Evolutionary conservation across 345 rosid genomes (phyloP).

Genomic region (Gossypium longicalyx): DNA sequence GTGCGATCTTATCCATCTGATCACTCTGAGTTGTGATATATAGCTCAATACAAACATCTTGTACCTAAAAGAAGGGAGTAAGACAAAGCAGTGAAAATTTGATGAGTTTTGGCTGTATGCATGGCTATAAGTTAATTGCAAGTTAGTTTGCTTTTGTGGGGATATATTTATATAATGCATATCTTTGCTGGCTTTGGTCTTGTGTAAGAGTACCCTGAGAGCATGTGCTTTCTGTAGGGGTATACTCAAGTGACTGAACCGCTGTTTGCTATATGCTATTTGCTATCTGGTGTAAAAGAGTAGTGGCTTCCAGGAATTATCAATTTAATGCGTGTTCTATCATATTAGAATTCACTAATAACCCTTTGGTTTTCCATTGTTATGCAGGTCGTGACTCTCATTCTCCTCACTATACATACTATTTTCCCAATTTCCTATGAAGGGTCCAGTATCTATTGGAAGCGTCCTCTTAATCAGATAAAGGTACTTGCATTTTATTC

Average conservation of each 20-base stretch:
- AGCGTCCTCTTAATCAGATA: conserved; percentile 44
- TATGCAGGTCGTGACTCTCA: conserved; percentile 57
- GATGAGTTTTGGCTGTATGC: neutral
- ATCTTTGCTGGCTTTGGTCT: neutral
- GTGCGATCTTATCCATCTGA: neutral
- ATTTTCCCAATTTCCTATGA: conserved; percentile 74
- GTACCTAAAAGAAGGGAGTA: neutral
- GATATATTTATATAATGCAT: neutral
- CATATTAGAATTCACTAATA: neutral
- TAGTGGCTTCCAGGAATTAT: neutral
- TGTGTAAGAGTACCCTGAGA: neutral
- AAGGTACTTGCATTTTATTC: conserved; percentile 45
- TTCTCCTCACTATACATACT: conserved; percentile 53
- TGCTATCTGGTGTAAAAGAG: neutral
- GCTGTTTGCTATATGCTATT: neutral
- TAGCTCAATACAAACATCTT: neutral
- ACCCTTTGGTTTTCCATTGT: conserved; percentile 16
- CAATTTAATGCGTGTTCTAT: neutral
- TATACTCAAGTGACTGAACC: neutral
- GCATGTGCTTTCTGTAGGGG: neutral
- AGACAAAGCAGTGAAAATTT: neutral
- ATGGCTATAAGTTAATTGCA: neutral
- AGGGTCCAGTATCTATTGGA: conserved; percentile 64
- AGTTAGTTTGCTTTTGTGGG: neutral
- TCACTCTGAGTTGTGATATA: neutral